These are phyloP conservation scores for Aspergillus pseudonomiae DNA, from an alignment of 2,329 filamentous ascomycete genomes.

Conservation along the genomic window DNA sequence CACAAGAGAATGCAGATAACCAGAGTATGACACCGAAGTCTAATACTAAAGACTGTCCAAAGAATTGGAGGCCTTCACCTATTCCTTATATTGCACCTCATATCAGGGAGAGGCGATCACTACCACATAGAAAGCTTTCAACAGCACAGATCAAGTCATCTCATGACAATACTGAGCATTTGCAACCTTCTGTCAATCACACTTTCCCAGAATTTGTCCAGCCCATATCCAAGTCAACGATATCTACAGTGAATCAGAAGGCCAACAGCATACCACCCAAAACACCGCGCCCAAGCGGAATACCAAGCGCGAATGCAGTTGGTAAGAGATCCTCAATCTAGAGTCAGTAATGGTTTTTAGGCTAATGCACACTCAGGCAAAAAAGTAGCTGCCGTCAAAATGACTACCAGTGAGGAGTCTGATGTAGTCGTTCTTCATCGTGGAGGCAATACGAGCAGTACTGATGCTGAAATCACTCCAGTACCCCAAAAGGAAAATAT, in stretches of 20 bases:
- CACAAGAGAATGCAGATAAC: background rate
- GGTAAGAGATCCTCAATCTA: background rate
- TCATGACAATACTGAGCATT: background rate
- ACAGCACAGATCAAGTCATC: background rate
- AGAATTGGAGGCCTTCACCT: background rate
- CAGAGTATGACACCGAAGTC: background rate
- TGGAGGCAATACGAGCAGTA: background rate
- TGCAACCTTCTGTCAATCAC: background rate
- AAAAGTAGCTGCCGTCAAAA: slow-evolving; percentile 1
- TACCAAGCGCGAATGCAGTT: background rate
- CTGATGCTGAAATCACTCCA: background rate
- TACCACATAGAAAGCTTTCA: background rate
- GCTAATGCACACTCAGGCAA: slow-evolving; percentile 1
- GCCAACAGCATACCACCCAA: background rate
- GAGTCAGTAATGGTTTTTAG: background rate
- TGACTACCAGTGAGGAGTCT: slow-evolving; percentile 20
- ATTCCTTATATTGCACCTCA: slow-evolving; percentile 5
- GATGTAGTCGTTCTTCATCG: slow-evolving; percentile 27
- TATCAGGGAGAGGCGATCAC: background rate
- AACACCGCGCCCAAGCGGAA: background rate
- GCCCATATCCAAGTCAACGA: background rate
- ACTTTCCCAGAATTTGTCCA: background rate
- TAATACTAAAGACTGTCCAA: background rate
- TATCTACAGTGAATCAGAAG: background rate
- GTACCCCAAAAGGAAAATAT: background rate